phyloP scores from a whole-genome alignment of 2,329 filamentous ascomycete genomes.

The Cladosporium sp. region DNA sequence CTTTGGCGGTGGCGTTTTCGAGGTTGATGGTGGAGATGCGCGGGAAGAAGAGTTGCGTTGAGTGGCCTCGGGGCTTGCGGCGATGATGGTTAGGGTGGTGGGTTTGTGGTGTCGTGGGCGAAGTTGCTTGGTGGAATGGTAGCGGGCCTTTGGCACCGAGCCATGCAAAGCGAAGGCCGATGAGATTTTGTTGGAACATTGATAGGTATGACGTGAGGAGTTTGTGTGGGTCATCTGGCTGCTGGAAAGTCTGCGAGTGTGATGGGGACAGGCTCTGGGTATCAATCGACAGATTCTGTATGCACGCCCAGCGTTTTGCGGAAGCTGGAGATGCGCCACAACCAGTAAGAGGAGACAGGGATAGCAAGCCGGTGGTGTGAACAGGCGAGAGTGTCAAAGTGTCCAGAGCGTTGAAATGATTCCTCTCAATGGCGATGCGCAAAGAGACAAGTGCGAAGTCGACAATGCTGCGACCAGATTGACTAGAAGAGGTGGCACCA shows the following conservation, averaged over 20 bases:
- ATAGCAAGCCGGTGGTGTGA: slow-evolving; percentile 73
- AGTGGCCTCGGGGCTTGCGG: background rate
- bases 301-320: slow-evolving; percentile 72
- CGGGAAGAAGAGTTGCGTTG: slow-evolving; percentile 61
- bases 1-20: slow-evolving; percentile 71
- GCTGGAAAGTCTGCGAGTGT: slow-evolving; percentile 45
- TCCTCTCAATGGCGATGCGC: slow-evolving; percentile 77
- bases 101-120: background rate
- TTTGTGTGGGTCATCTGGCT: slow-evolving; percentile 65
- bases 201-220: slow-evolving; percentile 79
- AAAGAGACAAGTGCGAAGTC: slow-evolving; percentile 88
- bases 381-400: slow-evolving; percentile 72
- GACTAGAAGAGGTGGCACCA: slow-evolving; percentile 63
- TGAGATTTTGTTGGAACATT: slow-evolving; percentile 51
- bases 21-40: slow-evolving; percentile 68
- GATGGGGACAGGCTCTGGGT: slow-evolving; percentile 49
- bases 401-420: slow-evolving; percentile 63
- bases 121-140: slow-evolving; percentile 65
- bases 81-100: slow-evolving; percentile 21
- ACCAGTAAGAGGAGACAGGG: slow-evolving; percentile 72
- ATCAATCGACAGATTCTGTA: slow-evolving; percentile 71
- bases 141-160: slow-evolving; percentile 70
- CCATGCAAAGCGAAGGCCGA: slow-evolving; percentile 75
- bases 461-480: slow-evolving; percentile 74
- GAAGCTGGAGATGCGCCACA: slow-evolving; percentile 74